These are phyloP conservation scores for Lodderomyces parapsilosis DNA, from an alignment of 1,139 yeast species.

Conservation along the genomic window DNA sequence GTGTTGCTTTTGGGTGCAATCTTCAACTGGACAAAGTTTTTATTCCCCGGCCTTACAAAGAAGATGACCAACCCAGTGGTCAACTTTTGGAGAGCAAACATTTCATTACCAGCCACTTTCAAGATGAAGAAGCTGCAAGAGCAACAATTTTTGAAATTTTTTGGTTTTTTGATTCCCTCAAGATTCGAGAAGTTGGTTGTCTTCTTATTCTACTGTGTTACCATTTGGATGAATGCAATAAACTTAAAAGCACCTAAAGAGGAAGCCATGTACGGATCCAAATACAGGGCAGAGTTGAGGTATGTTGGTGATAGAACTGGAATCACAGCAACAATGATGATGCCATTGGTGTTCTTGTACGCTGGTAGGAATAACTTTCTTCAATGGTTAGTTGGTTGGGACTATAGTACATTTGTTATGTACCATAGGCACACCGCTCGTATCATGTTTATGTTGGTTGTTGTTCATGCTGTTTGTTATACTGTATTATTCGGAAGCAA, in stretches of 20 bases:
- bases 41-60: constrained; percentile 26
- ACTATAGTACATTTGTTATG: constrained; percentile 33
- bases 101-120: constrained; percentile 32
- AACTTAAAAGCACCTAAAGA: constrained; percentile 19
- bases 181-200: constrained; percentile 23
- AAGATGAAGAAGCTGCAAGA: constrained; percentile 25
- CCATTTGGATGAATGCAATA: constrained; percentile 35
- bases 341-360: constrained; percentile 37
- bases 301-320: constrained; percentile 35
- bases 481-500: constrained; percentile 17
- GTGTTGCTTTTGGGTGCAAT: constrained; percentile 41
- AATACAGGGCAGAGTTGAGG: constrained; percentile 22
- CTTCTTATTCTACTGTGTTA: constrained; percentile 43
- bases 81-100: constrained; percentile 26
- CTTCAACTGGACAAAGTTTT: constrained; percentile 38
- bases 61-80: constrained; percentile 22
- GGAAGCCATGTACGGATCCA: constrained; percentile 25
- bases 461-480: constrained; percentile 43
- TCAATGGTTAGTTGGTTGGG: constrained; percentile 42
- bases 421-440: constrained; percentile 43
- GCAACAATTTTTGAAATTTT: constrained; percentile 17
- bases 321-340: constrained; percentile 26
- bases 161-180: constrained; percentile 29
- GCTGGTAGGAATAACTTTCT: constrained; percentile 46
- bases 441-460: constrained; percentile 25